Base-by-base conservation (phyloP, 78 protist species). In the Dictyostelium citrinum region DNA sequence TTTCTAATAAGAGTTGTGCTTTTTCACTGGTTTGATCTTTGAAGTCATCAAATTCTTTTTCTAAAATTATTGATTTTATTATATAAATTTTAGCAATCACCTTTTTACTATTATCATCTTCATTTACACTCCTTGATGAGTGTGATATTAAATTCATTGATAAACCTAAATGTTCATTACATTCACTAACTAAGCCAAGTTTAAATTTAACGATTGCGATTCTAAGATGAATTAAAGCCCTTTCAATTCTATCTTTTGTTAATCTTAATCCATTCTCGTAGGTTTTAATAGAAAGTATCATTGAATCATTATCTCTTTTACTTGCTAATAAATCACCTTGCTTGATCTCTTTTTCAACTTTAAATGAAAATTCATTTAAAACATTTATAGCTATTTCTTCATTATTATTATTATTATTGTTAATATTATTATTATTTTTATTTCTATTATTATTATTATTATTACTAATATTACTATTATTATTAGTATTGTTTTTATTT, bases 161-260 rank as follows among this genome's bases (percentile, higher is more conserved):
- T 10, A 39, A 8, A 10, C n/a, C 35, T 72, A 88, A 27, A 22
- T 37, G n/a, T 0, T 60, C 27, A 12, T 58, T 45, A 8, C 83
- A 82, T 3, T 60, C 29, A 3, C 12, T 45, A 10, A 35, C 5
- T 12, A 74, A 55, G 4, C 93, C 93, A 39, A 61, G 22, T 68
- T 8, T 78, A 43, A 41, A 88, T 78, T 64, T 58, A 22, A 39
- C 33, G 10, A 55, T 7, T 35, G 93, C 82, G 20, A 88, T 61
- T 64, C 93, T 55, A 14, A 29, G 11, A 67, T 88, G 37, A 14
- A 88, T 58, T 27, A 78, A 46, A 60, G 81, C 84, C 3, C 79
- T 67, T 46, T 88, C 93, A 27, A 72, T 43, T 41, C 51, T 76
- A 67, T 60, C 79, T 9, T 78, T 76, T n/a, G 84, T 33, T 20